Evolutionary conservation across 768 basidiomycete species (phyloP).

Genomic region (Mycena maculata): DNA sequence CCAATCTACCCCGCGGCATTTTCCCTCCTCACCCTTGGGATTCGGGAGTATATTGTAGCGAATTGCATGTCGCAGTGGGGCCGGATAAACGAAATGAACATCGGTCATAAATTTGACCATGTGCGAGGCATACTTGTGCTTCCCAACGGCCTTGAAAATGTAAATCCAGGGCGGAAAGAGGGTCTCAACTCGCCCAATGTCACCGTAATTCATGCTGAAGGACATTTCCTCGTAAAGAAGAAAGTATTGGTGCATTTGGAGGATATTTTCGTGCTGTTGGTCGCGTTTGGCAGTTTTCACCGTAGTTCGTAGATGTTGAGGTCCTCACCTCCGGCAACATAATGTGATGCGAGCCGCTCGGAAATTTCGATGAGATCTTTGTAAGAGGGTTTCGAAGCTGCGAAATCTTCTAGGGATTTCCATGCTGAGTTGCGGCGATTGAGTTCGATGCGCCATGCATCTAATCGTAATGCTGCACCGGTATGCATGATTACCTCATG

Average conservation of each 20-base stretch:
- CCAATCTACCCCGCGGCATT: slow-evolving; percentile 53
- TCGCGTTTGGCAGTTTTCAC: slow-evolving; percentile 36
- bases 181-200: slow-evolving; percentile 45
- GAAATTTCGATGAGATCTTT: no score
- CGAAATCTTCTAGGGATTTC: no score
- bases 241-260: slow-evolving; percentile 47
- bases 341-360: no score
- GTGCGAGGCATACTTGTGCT: slow-evolving; percentile 49
- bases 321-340: slow-evolving; percentile 30
- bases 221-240: slow-evolving; percentile 55
- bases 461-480: slow-evolving; percentile 30
- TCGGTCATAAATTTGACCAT: slow-evolving; percentile 43
- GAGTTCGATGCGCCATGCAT: no score
- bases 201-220: slow-evolving; percentile 47
- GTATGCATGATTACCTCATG: slow-evolving; percentile 37
- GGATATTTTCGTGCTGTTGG: slow-evolving; percentile 46
- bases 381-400: no score
- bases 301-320: slow-evolving; percentile 11
- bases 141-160: slow-evolving; percentile 45
- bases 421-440: no score
- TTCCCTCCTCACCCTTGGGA: slow-evolving; percentile 45
- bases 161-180: slow-evolving; percentile 41
- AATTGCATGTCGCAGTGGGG: slow-evolving; percentile 38
- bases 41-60: slow-evolving; percentile 49
- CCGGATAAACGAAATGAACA: slow-evolving; percentile 40